phyloP scores from a whole-genome alignment of 495 filamentous ascomycete species.

The Neurospora sp. region DNA sequence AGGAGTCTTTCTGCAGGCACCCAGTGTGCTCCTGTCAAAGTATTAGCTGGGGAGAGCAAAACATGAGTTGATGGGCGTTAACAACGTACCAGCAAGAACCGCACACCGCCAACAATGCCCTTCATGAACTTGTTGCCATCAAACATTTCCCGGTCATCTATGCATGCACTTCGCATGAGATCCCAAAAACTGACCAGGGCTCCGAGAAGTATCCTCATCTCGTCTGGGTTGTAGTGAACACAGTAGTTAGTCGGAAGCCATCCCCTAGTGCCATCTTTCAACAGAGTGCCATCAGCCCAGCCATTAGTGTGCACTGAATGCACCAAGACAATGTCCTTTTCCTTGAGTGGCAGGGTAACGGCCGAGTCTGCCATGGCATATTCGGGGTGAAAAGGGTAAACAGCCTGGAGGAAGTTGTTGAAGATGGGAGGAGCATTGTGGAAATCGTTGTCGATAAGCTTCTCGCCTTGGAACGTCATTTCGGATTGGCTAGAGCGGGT shows the following conservation, averaged over 20 bases:
- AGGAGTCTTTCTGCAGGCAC: slow-evolving; percentile 75
- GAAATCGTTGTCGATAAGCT: neutral
- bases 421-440: slow-evolving; percentile 50
- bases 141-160: slow-evolving; percentile 58
- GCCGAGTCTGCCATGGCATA: slow-evolving; percentile 59
- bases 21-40: slow-evolving; percentile 65
- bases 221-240: slow-evolving; percentile 79
- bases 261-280: slow-evolving; percentile 78
- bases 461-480: slow-evolving; percentile 56
- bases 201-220: slow-evolving; percentile 75
- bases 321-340: slow-evolving; percentile 86
- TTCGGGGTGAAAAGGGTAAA: slow-evolving; percentile 81
- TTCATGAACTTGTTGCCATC: slow-evolving; percentile 83
- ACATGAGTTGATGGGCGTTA: neutral
- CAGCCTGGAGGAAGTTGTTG: slow-evolving; percentile 92
- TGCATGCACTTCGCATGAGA: slow-evolving; percentile 59
- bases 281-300: slow-evolving; percentile 96
- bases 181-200: slow-evolving; percentile 92
- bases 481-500: slow-evolving; percentile 41
- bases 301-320: slow-evolving; percentile 98
- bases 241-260: slow-evolving; percentile 99
- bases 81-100: slow-evolving; percentile 70
- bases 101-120: slow-evolving; percentile 85
- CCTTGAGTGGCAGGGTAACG: slow-evolving; percentile 77
- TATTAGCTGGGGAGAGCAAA: slow-evolving; percentile 10